phyloP scores from a whole-genome alignment of 1,284 basidiomycete species.

The Cryptococcus sp. region DNA sequence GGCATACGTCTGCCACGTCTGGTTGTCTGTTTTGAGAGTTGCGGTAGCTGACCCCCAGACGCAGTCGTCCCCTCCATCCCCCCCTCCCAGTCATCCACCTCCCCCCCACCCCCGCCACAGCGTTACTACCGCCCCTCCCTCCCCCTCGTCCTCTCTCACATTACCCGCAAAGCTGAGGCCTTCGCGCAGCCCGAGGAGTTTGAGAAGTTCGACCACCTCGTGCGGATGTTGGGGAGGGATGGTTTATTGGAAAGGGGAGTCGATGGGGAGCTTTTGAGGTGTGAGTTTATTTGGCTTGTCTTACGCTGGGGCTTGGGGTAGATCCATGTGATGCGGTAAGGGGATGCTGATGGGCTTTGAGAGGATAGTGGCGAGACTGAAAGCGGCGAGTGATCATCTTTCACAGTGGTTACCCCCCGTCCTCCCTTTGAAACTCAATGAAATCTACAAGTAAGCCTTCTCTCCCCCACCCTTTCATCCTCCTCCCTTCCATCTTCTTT shows the following conservation, averaged over 20 bases:
- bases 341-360: background rate
- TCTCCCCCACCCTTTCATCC: background rate
- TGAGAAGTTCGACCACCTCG: conserved; percentile 42
- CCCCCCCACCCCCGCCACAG: background rate
- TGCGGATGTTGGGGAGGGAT: conserved; percentile 33
- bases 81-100: conserved; percentile 27
- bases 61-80: conserved; percentile 26
- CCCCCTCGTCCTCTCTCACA: conserved; percentile 18
- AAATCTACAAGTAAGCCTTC: conserved; percentile 28
- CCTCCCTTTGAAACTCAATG: conserved; percentile 10
- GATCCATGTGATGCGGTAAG: no score
- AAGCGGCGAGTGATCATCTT: conserved; percentile 33
- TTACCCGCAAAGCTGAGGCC: conserved; percentile 34
- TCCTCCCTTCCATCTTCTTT: no score
- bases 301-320: no score
- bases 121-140: conserved; percentile 39
- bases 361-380: conserved; percentile 27
- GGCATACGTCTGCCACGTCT: background rate
- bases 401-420: conserved; percentile 29
- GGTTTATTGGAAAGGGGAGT: conserved; percentile 26
- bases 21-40: background rate
- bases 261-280: conserved; percentile 20
- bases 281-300: conserved; percentile 24
- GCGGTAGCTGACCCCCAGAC: background rate
- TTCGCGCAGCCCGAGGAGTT: conserved; percentile 28